Percentiles rank a stretch among this genome's conserved stretches.
These are phyloP conservation scores for Puccinia polysora DNA, from an alignment of 1,284 basidiomycete genomes.

Conservation along the genomic window DNA sequence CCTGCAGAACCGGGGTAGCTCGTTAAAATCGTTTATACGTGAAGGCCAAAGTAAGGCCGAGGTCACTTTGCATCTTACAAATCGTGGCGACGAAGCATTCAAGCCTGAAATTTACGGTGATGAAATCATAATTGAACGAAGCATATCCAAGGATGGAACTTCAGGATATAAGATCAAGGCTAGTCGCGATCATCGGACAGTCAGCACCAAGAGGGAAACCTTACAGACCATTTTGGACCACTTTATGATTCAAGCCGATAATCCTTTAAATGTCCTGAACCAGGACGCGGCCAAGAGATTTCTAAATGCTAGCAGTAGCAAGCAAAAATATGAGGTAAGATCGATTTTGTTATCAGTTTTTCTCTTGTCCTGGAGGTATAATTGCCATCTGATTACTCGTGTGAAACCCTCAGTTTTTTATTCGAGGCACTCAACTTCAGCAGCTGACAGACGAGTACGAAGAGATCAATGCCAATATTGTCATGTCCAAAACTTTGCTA, in stretches of 20 bases:
- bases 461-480: slow-evolving; percentile 67
- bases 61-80: slow-evolving; percentile 76
- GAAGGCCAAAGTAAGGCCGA: slow-evolving; percentile 69
- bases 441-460: slow-evolving; percentile 84
- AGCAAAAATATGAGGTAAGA: slow-evolving; percentile 82
- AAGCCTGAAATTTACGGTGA: slow-evolving; percentile 75
- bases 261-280: slow-evolving; percentile 77
- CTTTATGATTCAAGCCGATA: slow-evolving; percentile 89
- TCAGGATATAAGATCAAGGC: slow-evolving; percentile 72
- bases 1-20: slow-evolving; percentile 62
- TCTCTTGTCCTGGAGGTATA: slow-evolving; percentile 9
- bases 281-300: slow-evolving; percentile 69
- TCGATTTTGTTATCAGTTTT: neutral
- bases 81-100: slow-evolving; percentile 83
- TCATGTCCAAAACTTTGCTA: slow-evolving; percentile 57
- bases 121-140: slow-evolving; percentile 76
- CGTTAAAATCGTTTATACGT: slow-evolving; percentile 81
- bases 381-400: neutral
- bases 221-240: slow-evolving; percentile 81
- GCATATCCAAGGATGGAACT: slow-evolving; percentile 69
- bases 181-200: slow-evolving; percentile 60
- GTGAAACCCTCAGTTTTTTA: slow-evolving; percentile 69
- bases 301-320: slow-evolving; percentile 71
- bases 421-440: slow-evolving; percentile 83
- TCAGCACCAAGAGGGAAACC: slow-evolving; percentile 79